Evolutionary conservation across 805 yeast genomes (phyloP).

Genomic region (Saccharomycopsis oosterbeekiorum): DNA sequence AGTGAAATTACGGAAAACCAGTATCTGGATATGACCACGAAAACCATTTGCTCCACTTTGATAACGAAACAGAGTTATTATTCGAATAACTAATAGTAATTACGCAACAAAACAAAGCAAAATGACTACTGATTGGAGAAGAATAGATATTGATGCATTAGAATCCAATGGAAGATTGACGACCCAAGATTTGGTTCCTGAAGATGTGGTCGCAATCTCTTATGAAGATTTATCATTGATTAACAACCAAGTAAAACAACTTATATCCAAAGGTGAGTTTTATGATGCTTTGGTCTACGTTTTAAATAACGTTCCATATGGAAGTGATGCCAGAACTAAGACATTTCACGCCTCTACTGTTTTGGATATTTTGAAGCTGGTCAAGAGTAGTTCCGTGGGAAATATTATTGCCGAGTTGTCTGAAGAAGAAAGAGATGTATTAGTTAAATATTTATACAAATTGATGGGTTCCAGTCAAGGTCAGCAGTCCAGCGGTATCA

Average conservation of each 20-base stretch:
- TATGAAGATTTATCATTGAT: conserved; percentile 45
- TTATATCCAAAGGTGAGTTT: conserved; percentile 63
- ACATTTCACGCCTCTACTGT: conserved; percentile 41
- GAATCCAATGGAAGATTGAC: conserved; percentile 72
- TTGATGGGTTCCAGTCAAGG: conserved; percentile 74
- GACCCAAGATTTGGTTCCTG: conserved; percentile 52
- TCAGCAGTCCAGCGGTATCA: conserved; percentile 75
- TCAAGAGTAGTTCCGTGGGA: conserved; percentile 58
- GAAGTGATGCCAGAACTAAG: conserved; percentile 53
- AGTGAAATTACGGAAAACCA: not conserved
- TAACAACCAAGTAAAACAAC: conserved; percentile 48
- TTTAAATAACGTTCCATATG: conserved; percentile 74
- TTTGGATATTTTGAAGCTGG: conserved; percentile 60
- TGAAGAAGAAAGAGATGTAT: conserved; percentile 59
- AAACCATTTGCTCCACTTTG: not conserved
- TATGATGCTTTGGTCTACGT: conserved; percentile 54
- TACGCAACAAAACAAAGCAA: not conserved
- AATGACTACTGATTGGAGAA: conserved; percentile 59
- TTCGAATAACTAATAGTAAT: too few species aligned
- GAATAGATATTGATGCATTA: conserved; percentile 85
- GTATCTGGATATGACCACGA: not conserved
- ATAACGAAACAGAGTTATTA: too few species aligned
- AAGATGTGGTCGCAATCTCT: conserved; percentile 41
- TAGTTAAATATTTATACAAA: conserved; percentile 77
- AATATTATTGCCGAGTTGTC: conserved; percentile 48